Evolutionary conservation across 805 yeast genomes (phyloP).

Genomic region (Candida nonsorbophila): DNA sequence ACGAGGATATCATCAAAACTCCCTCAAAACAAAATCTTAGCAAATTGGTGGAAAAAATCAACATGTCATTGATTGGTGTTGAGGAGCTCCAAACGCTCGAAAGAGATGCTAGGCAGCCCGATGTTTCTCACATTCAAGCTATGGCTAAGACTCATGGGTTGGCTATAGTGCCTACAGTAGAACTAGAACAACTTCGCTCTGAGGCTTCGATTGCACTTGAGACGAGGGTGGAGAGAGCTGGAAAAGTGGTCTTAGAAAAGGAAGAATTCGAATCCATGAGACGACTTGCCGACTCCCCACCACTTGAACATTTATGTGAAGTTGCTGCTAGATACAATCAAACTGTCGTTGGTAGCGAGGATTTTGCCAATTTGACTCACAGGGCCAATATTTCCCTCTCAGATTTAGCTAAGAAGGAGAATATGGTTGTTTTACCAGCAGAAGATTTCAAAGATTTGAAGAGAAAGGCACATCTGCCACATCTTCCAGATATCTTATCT

Average conservation of each 20-base stretch:
- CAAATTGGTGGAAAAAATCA: too few species aligned
- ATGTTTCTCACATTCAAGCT: slow-evolving; percentile 1
- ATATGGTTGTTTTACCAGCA: slow-evolving; percentile 12
- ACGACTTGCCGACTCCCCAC: slow-evolving; percentile 12
- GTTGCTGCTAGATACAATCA: neutral
- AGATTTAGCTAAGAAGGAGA: slow-evolving; percentile 7
- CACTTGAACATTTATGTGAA: slow-evolving; percentile 8
- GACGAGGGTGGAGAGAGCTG: slow-evolving; percentile 13
- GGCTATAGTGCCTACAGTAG: slow-evolving; percentile 1
- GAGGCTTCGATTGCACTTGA: slow-evolving; percentile 1
- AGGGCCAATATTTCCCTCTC: too few species aligned
- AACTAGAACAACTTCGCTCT: slow-evolving; percentile 1
- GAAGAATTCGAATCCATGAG: slow-evolving; percentile 10
- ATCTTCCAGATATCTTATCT: slow-evolving; percentile 4
- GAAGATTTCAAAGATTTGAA: slow-evolving; percentile 11
- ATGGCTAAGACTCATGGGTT: slow-evolving; percentile 2
- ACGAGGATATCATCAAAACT: too few species aligned
- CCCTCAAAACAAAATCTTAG: too few species aligned
- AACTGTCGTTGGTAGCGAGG: neutral
- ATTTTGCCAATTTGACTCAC: too few species aligned
- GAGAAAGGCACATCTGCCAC: slow-evolving; percentile 4
- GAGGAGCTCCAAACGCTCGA: slow-evolving; percentile 1
- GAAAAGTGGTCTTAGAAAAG: slow-evolving; percentile 10
- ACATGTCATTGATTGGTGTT: too few species aligned
- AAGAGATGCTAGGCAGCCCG: slow-evolving; percentile 1